Conservation (phyloP, 306 rosid genomes). For the Oemleria cerasiformis region DNA sequence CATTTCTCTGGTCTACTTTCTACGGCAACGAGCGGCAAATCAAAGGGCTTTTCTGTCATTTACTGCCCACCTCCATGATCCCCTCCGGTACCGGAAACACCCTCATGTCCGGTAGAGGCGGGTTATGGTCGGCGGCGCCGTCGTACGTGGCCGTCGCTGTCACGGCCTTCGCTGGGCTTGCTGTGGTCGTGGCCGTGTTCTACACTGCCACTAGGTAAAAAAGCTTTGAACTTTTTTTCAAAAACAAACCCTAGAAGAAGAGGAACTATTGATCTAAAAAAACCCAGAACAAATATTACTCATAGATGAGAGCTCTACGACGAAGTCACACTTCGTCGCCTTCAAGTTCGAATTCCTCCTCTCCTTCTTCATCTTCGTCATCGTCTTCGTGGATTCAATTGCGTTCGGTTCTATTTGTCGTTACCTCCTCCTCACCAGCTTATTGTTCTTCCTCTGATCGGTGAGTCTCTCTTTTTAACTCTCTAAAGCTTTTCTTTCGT, state of each 20-base stretch:
- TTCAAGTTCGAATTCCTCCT: conserved; percentile 66
- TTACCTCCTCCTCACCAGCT: conserved; percentile 96
- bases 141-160: conserved; percentile 48
- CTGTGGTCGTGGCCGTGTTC: conserved; percentile 54
- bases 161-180: conserved; percentile 73
- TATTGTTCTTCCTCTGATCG: conserved; percentile 94
- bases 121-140: conserved; percentile 34
- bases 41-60: conserved; percentile 42
- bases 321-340: conserved; percentile 81
- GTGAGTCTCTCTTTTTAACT: conserved; percentile 64
- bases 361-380: conserved; percentile 63
- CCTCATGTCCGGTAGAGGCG: conserved; percentile 44
- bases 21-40: neutral
- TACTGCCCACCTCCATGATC: conserved; percentile 49
- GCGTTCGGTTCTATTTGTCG: conserved; percentile 98
- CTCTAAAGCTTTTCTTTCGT: conserved; percentile 30
- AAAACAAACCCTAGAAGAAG: conserved; percentile 17
- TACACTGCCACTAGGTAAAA: conserved; percentile 72
- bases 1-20: neutral
- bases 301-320: conserved; percentile 93
- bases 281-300: neutral
- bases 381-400: conserved; percentile 94
- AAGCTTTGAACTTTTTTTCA: conserved; percentile 12
- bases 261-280: neutral
- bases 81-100: conserved; percentile 36